phyloP scores from a whole-genome alignment of 177 flowering plant species.

The Telopea speciosissima region DNA sequence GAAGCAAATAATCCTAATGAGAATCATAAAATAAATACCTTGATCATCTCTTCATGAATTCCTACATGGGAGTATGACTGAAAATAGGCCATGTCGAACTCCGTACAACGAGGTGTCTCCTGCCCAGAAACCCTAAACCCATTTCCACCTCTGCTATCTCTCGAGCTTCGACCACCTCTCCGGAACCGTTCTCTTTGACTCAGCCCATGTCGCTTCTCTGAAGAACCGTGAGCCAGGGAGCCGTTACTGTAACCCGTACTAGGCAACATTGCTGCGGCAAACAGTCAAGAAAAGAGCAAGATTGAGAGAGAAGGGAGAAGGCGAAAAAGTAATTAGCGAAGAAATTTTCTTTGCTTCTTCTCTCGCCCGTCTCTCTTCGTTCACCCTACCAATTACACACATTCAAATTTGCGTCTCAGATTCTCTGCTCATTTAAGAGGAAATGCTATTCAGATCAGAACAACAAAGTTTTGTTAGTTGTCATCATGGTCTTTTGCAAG shows the following conservation, averaged over 20 bases:
- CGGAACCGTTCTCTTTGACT: constrained; percentile 26
- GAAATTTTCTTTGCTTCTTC: too few relatives aligned
- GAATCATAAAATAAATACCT: constrained; percentile 44
- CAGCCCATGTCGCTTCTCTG: constrained; percentile 10
- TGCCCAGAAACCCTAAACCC: constrained; percentile 26
- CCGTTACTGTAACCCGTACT: constrained; percentile 34
- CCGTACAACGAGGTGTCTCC: constrained; percentile 51
- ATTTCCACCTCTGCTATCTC: constrained; percentile 20
- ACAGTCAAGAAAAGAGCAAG: background rate
- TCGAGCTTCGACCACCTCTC: constrained; percentile 35
- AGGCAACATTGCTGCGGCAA: constrained; percentile 24
- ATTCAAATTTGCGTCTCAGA: too few relatives aligned
- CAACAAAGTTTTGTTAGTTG: too few relatives aligned
- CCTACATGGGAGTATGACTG: constrained; percentile 87
- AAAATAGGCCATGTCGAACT: constrained; percentile 83
- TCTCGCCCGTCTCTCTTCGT: too few relatives aligned
- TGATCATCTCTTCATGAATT: constrained; percentile 95
- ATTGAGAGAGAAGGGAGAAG: too few relatives aligned
- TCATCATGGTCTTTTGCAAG: too few relatives aligned
- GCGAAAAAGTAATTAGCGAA: too few relatives aligned
- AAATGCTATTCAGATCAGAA: too few relatives aligned
- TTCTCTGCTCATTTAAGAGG: too few relatives aligned
- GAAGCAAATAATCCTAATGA: too few relatives aligned
- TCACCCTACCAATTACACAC: too few relatives aligned
- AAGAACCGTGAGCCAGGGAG: constrained; percentile 15